Conservation (phyloP, 2,329 filamentous ascomycete species). For the Botrytis deweyae region DNA sequence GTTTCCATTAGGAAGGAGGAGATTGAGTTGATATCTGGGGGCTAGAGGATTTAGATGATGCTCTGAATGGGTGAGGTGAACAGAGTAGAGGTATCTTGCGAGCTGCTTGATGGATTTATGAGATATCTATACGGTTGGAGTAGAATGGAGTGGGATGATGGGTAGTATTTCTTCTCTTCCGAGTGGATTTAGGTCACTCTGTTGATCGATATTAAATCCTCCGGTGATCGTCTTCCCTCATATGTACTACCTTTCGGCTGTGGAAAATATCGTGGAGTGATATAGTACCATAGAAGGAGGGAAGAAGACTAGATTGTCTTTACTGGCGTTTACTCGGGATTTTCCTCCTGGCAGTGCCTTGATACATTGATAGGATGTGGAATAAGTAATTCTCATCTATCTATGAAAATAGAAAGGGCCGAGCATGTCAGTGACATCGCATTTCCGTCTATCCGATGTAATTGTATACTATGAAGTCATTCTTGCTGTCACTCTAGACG, state of each 20-base stretch:
- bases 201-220: background rate
- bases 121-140: background rate
- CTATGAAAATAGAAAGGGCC: background rate
- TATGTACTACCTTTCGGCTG: background rate
- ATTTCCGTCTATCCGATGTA: background rate
- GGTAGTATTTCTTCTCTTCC: background rate
- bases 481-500: background rate
- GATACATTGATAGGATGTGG: no score
- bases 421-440: background rate
- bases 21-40: background rate
- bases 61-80: background rate
- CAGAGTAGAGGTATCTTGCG: background rate
- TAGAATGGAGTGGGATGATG: background rate
- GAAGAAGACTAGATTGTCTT: background rate
- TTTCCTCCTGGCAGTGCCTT: background rate
- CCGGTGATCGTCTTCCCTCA: no score
- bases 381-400: background rate
- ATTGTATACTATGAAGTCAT: background rate
- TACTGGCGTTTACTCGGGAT: no score
- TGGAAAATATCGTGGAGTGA: background rate
- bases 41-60: background rate
- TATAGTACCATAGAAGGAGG: no score
- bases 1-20: background rate
- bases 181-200: background rate
- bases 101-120: background rate